Evolutionary conservation across 345 rosid species (phyloP).

Genomic region (Cardamine occulta): DNA sequence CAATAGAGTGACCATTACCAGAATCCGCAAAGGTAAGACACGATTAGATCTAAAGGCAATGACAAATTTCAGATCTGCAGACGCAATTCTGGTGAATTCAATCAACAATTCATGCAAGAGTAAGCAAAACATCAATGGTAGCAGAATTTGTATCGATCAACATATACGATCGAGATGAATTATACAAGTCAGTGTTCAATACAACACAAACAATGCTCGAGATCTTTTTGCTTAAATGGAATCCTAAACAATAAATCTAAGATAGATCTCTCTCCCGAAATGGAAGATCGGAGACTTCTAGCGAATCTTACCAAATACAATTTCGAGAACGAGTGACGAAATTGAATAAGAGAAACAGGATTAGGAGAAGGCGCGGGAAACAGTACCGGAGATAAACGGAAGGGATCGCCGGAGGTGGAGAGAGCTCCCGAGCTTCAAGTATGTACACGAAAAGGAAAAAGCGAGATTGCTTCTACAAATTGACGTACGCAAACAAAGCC

Average conservation of each 20-base stretch:
- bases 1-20: slow-evolving; percentile 6
- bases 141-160: slow-evolving; percentile 9
- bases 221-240: slow-evolving; percentile 17
- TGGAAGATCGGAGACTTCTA: slow-evolving; percentile 30
- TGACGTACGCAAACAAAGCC: slow-evolving; percentile 42
- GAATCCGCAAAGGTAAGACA: slow-evolving; percentile 12
- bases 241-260: slow-evolving; percentile 1
- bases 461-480: slow-evolving; percentile 41
- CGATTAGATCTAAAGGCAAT: not conserved
- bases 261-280: slow-evolving; percentile 34
- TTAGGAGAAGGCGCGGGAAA: not conserved
- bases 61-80: slow-evolving; percentile 26
- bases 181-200: slow-evolving; percentile 12
- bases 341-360: slow-evolving; percentile 11
- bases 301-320: slow-evolving; percentile 17
- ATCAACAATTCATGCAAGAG: slow-evolving; percentile 25
- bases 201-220: not conserved
- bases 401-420: slow-evolving; percentile 32
- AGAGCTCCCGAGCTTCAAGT: slow-evolving; percentile 37
- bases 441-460: slow-evolving; percentile 18
- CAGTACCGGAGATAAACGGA: slow-evolving; percentile 28
- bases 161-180: slow-evolving; percentile 27
- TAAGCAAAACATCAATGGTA: slow-evolving; percentile 9
- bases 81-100: not conserved
- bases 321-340: slow-evolving; percentile 21